phyloP scores from a whole-genome alignment of 331 rosid species.

The Arachis monticola region DNA sequence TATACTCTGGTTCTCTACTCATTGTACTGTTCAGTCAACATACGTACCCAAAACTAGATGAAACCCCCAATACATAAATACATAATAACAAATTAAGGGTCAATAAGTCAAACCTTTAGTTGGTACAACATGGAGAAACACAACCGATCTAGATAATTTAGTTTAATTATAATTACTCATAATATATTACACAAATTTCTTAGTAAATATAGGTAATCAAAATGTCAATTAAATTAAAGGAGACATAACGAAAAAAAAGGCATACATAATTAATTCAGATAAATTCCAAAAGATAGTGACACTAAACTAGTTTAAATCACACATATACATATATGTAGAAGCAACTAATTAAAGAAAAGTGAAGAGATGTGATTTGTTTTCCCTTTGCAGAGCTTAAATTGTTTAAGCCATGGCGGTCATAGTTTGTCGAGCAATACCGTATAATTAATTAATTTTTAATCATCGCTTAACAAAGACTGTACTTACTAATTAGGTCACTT shows the following conservation, averaged over 20 bases:
- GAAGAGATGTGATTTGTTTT: constrained; percentile 31
- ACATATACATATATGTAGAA: constrained; percentile 12
- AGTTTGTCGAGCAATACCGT: constrained; percentile 69
- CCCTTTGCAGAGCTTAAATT: constrained; percentile 42
- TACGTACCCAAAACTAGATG: no score
- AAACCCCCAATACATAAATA: background rate
- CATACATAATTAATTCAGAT: background rate
- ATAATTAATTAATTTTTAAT: constrained; percentile 21
- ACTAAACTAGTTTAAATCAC: constrained; percentile 30
- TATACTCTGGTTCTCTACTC: background rate
- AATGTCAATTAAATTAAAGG: constrained; percentile 12
- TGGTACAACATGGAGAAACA: background rate
- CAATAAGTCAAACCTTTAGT: background rate
- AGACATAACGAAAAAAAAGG: constrained; percentile 16
- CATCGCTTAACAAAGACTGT: constrained; percentile 39
- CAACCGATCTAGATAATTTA: background rate
- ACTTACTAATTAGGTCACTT: constrained; percentile 46
- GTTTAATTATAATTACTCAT: background rate
- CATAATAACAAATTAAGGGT: constrained; percentile 4
- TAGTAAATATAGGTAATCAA: no score
- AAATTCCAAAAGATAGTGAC: constrained; percentile 64
- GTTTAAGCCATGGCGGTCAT: constrained; percentile 59
- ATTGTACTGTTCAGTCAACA: no score
- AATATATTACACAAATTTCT: no score
- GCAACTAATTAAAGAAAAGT: constrained; percentile 5